Conservation (phyloP, 345 rosid genomes). For the Clausena lansium region DNA sequence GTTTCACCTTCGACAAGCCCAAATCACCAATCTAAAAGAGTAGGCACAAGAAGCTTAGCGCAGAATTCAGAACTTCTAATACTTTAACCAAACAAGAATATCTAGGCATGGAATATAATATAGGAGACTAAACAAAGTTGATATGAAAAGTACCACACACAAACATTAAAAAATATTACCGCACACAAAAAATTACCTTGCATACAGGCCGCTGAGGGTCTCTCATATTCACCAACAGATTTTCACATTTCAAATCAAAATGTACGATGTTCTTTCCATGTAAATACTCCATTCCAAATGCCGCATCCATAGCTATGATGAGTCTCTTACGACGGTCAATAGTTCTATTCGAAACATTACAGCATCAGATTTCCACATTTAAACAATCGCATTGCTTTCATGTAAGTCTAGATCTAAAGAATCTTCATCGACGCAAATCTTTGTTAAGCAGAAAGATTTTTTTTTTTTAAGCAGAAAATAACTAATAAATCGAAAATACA, state of each 20-base stretch:
- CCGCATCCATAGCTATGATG: slow-evolving; percentile 96
- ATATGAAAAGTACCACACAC: slow-evolving; percentile 13
- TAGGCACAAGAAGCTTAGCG: slow-evolving; percentile 12
- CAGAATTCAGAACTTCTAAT: slow-evolving; percentile 7
- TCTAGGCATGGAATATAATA: neutral
- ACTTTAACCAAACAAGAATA: slow-evolving; percentile 9
- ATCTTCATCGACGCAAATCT: neutral
- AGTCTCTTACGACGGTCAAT: slow-evolving; percentile 99
- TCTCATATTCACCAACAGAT: slow-evolving; percentile 95
- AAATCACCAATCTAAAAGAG: slow-evolving; percentile 84
- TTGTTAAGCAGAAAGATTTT: neutral
- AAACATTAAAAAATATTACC: too few species aligned
- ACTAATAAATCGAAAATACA: slow-evolving; percentile 12
- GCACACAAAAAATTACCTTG: slow-evolving; percentile 78
- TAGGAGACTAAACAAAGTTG: neutral
- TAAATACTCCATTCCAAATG: slow-evolving; percentile 98
- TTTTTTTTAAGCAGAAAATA: neutral
- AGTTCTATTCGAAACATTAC: slow-evolving; percentile 53
- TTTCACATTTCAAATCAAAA: slow-evolving; percentile 97
- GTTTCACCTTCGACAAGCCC: slow-evolving; percentile 94
- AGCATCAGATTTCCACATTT: slow-evolving; percentile 17
- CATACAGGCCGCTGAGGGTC: slow-evolving; percentile 97
- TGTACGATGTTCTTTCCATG: slow-evolving; percentile 97
- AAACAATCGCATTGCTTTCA: slow-evolving; percentile 6
- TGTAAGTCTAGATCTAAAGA: slow-evolving; percentile 1